Evolutionary conservation across 108 stramenopile genomes (phyloP), one percentile per base, ranked within the genome.

Genomic region (Nitzschia sp.): DNA sequence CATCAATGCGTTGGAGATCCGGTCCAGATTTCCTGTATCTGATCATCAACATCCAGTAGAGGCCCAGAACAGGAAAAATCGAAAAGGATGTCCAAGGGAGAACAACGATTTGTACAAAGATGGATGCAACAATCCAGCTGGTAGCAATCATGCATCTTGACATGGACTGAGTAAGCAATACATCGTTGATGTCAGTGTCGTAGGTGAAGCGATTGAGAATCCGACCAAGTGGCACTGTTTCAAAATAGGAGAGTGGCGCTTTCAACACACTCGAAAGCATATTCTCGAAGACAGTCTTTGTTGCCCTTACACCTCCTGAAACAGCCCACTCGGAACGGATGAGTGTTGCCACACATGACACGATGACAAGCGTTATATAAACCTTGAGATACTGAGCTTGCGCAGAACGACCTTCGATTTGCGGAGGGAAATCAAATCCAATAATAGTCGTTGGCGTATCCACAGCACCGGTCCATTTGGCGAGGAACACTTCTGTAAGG

Each of bases 191-290:
- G 64, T 96, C 88, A 9, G 86, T 79, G 72, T 97, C 97, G 71
- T 91, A 95, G 12, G 92, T 92, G 75, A 98, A 97, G 19, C 98
- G 82, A 69, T 94, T 97, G 17, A 96, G 63, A 50, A 97, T 86
- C 15, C 98, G 84, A 25, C 98, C 98, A 65, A 95, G 76, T 3
- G 97, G 97, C 8, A 91, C 95, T 2, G 94, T 91, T 73, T 98
- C 97, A 72, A 97, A 98, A 74, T 91, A 97, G 20, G 79, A 69
- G 83, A 92, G 80, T 10, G 89, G 91, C 29, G 89, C 86, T 19
- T 70, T 67, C 2, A 92, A 74, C 5, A 91, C 86, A 37, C 73
- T 52, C 0, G 51, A 40, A 17, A 87, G 56, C 89, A 90, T 87
- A 5, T 34, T 34, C 29, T 34, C 29, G 38, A 58, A 58, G 57